Evolutionary conservation across 116 monocot species (phyloP).

Genomic region (Trichopus zeylanicus): DNA sequence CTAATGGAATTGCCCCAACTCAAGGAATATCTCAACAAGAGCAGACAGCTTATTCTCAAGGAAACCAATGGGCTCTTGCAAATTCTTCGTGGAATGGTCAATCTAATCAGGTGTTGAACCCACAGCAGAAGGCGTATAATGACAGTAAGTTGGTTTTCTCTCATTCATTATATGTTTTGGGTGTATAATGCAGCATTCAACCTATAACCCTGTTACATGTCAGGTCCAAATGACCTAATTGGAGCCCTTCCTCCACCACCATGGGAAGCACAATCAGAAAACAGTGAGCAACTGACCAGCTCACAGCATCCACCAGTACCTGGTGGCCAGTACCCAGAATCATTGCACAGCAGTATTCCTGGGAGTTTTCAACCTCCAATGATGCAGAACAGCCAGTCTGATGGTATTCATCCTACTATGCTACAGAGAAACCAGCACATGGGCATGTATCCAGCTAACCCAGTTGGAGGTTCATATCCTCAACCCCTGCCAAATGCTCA

Average conservation of each 20-base stretch:
- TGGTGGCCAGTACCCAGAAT: conserved; percentile 5
- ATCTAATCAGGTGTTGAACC: conserved; percentile 10
- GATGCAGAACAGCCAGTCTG: conserved; percentile 19
- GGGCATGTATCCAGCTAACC: no score
- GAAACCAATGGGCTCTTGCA: conserved; percentile 24
- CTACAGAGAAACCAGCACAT: no score
- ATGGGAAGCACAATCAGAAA: conserved; percentile 57
- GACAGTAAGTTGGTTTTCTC: conserved; percentile 38
- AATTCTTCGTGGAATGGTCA: conserved; percentile 49
- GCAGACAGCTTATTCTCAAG: conserved; percentile 24
- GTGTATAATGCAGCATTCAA: no score
- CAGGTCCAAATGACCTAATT: conserved; percentile 34
- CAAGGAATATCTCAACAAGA: conserved; percentile 21
- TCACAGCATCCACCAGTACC: conserved; percentile 13
- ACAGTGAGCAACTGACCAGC: conserved; percentile 17
- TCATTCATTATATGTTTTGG: background rate
- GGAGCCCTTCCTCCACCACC: conserved; percentile 86
- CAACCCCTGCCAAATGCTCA: no score
- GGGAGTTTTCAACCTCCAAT: conserved; percentile 9
- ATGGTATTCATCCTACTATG: background rate
- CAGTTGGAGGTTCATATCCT: no score
- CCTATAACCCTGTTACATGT: no score
- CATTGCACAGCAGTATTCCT: no score
- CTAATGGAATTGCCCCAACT: conserved; percentile 34
- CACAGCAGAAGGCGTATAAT: conserved; percentile 29